These are phyloP conservation scores for Geotrichum bryndzae DNA, from an alignment of 1,139 yeast genomes.

Conservation along the genomic window DNA sequence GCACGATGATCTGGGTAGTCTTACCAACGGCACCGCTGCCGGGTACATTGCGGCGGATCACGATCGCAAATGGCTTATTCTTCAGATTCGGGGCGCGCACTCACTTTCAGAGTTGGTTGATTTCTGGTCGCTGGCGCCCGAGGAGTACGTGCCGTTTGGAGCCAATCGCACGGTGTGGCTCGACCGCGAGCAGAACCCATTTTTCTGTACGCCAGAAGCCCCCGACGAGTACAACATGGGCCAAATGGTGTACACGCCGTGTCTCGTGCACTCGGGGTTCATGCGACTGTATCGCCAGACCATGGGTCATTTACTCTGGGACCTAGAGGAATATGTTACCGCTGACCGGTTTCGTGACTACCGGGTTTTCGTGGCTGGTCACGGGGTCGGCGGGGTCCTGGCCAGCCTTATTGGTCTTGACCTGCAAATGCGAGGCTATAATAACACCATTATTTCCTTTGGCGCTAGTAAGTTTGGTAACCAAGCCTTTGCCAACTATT, in stretches of 20 bases:
- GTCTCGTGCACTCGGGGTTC: constrained; percentile 59
- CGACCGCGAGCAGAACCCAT: constrained; percentile 34
- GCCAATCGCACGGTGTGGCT: neutral
- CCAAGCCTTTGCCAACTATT: constrained; percentile 43
- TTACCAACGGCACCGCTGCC: constrained; percentile 12
- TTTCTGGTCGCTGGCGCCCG: neutral
- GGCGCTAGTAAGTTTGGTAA: constrained; percentile 65
- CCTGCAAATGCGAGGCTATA: constrained; percentile 45
- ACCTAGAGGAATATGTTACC: constrained; percentile 29
- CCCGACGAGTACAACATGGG: constrained; percentile 33
- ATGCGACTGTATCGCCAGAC: constrained; percentile 33
- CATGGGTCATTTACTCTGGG: constrained; percentile 24
- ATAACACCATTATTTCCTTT: constrained; percentile 50
- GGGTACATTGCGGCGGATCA: constrained; percentile 43
- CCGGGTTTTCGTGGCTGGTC: constrained; percentile 53
- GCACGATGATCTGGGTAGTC: constrained; percentile 8
- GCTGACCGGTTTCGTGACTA: constrained; percentile 43
- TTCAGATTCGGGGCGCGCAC: constrained; percentile 54
- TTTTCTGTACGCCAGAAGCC: constrained; percentile 42
- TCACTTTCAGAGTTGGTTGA: constrained; percentile 50
- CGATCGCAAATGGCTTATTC: constrained; percentile 35
- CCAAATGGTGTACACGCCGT: constrained; percentile 39
- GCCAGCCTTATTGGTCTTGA: constrained; percentile 59
- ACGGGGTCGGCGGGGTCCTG: constrained; percentile 69
- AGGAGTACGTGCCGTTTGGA: constrained; percentile 12